Percentiles rank a stretch among this genome's conserved stretches.
Conservation (phyloP, 2,329 filamentous ascomycete genomes). For the Colletotrichum brevisporum region DNA sequence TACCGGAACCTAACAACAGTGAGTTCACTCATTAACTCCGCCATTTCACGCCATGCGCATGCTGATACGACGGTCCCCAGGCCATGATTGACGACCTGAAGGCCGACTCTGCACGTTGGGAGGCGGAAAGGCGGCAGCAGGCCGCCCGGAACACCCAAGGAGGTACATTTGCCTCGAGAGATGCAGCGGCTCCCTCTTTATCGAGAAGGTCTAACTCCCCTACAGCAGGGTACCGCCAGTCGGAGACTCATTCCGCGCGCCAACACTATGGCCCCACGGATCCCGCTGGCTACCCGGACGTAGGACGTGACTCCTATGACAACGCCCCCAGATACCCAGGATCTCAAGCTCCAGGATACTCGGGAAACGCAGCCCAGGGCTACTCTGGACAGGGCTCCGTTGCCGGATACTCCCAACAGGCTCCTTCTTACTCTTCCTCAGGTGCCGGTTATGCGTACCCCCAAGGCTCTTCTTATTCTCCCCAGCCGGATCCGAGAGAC, state of each 20-base stretch:
- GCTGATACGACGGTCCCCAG: slow-evolving; percentile 51
- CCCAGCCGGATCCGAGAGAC: slow-evolving; percentile 40
- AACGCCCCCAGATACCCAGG: slow-evolving; percentile 64
- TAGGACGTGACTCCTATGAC: slow-evolving; percentile 57
- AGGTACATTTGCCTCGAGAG: slow-evolving; percentile 71
- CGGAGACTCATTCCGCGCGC: slow-evolving; percentile 61
- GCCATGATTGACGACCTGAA: slow-evolving; percentile 76
- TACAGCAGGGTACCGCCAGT: slow-evolving; percentile 71
- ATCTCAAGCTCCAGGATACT: slow-evolving; percentile 64
- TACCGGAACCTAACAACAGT: slow-evolving; percentile 85
- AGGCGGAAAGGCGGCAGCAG: slow-evolving; percentile 71
- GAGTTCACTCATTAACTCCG: slow-evolving; percentile 54
- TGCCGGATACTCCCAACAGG: slow-evolving; percentile 35
- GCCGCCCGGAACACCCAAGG: slow-evolving; percentile 66
- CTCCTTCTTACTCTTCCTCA: slow-evolving; percentile 31
- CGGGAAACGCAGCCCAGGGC: slow-evolving; percentile 55
- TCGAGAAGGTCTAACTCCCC: slow-evolving; percentile 72
- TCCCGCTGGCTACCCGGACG: slow-evolving; percentile 48
- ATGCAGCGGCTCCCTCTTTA: slow-evolving; percentile 58
- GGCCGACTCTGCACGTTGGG: slow-evolving; percentile 73
- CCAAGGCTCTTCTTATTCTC: slow-evolving; percentile 38
- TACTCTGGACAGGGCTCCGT: slow-evolving; percentile 30
- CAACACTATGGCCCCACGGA: slow-evolving; percentile 62
- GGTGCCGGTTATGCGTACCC: slow-evolving; percentile 42
- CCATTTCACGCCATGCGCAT: neutral